Base-by-base conservation (phyloP, 805 yeast species). In the Babjeviella inositovora region DNA sequence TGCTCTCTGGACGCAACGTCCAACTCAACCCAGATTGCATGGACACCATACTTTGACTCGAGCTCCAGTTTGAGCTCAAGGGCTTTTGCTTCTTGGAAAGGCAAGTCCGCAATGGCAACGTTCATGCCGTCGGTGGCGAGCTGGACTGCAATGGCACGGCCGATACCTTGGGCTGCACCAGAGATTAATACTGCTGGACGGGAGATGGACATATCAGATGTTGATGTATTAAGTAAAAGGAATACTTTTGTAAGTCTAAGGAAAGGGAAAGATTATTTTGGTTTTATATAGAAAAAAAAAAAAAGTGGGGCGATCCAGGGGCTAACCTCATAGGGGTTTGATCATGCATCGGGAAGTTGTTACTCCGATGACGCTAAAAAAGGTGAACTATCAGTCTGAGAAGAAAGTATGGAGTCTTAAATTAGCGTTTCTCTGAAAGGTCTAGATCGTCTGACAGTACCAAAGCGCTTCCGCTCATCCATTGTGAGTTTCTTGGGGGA, bases 1-100 rank as follows among this genome's bases (percentile, higher is more conserved):
- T 42, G 32, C 4, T 31, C 35, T 23, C 37, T 31, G 11, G 37
- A 34, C 9, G 39, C 22, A 5, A 39, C 34, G 23, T 45, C 47
- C 7, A 41, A 32, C 14, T 34, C 37, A 15, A 46, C 28, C 23
- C 39, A 46, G 7, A 38, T 7, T 1, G 44, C 22, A 14, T 34
- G 32, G 12, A 25, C 25, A 17, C 41, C 41, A 11, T 11, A 12
- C 3, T 33, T 18, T 16, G 29, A 26, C 19, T 30, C 21, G 12
- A 44, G 32, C 15, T 34, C 39, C 12, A 37, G 21, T 5, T 38
- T 35, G 2, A 41, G 32, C 11, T 30, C 34, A 15, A 25, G 15
- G 2, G 49, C 50, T 9, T 25, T 26, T 1, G 24, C 26, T 17
- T 27, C 30, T 28, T 45, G 47, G 6, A 12, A 8, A 8, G 41